Percentiles rank a stretch among this genome's conserved stretches.
phyloP scores from a whole-genome alignment of 2,329 filamentous ascomycete species.

The Rachicladosporium sp. region DNA sequence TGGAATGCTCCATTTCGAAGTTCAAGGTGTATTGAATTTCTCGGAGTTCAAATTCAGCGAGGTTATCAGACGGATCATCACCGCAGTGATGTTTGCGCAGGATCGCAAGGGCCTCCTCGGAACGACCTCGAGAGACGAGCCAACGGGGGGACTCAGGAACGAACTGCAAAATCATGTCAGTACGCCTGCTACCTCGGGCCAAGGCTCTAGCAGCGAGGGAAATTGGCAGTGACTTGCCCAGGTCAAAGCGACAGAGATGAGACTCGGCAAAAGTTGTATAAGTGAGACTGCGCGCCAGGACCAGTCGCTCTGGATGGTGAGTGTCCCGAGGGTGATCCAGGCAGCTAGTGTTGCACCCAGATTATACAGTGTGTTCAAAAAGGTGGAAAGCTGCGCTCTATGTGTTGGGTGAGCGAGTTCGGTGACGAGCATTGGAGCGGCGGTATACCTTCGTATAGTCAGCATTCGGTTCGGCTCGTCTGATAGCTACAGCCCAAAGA shows the following conservation, averaged over 20 bases:
- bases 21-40: slow-evolving; percentile 36
- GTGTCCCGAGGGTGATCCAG: slow-evolving; percentile 34
- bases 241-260: slow-evolving; percentile 32
- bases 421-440: slow-evolving; percentile 11
- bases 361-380: slow-evolving; percentile 31
- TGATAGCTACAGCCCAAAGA: too few species aligned
- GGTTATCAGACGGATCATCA: slow-evolving; percentile 27
- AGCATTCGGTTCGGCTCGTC: too few species aligned
- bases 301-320: slow-evolving; percentile 30
- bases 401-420: slow-evolving; percentile 35
- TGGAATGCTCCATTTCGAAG: slow-evolving; percentile 33
- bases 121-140: slow-evolving; percentile 40
- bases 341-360: slow-evolving; percentile 32
- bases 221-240: slow-evolving; percentile 9
- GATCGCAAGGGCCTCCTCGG: slow-evolving; percentile 37
- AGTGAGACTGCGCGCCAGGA: slow-evolving; percentile 41
- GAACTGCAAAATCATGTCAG: too few species aligned
- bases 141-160: slow-evolving; percentile 25
- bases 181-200: too few species aligned
- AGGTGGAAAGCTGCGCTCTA: slow-evolving; percentile 32
- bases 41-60: slow-evolving; percentile 34
- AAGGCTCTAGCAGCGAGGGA: too few species aligned
- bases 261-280: slow-evolving; percentile 36
- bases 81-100: slow-evolving; percentile 40
- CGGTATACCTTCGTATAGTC: too few species aligned